These are phyloP conservation scores for Ophiocytium majus DNA, from an alignment of 352 stramenopile genomes.

Conservation along the genomic window DNA sequence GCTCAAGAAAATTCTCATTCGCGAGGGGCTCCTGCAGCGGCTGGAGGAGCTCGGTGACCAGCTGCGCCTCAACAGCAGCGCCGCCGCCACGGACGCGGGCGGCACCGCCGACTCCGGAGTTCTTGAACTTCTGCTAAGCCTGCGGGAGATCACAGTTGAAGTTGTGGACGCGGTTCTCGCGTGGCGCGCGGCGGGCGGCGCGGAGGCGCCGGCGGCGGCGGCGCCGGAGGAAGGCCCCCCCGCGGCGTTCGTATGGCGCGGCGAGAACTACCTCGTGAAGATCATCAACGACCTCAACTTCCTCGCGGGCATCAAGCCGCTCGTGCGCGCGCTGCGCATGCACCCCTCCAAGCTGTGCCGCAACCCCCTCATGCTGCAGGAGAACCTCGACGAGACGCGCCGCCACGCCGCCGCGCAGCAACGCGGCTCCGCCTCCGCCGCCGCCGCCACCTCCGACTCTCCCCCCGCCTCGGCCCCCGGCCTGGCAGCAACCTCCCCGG, in stretches of 20 bases:
- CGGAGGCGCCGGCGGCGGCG: neutral
- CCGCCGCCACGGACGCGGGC: neutral
- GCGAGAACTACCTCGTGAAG: constrained; percentile 61
- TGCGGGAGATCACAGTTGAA: constrained; percentile 50
- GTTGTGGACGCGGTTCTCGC: constrained; percentile 51
- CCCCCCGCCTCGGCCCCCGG: no score
- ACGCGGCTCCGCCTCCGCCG: no score
- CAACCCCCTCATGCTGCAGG: constrained; percentile 60
- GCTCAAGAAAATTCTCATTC: constrained; percentile 53
- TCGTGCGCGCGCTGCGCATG: constrained; percentile 48
- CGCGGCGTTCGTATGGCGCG: constrained; percentile 58
- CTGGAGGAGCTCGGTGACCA: constrained; percentile 27
- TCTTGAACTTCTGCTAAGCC: constrained; percentile 42
- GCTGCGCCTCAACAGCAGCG: neutral
- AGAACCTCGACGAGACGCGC: constrained; percentile 57
- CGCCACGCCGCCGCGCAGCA: neutral
- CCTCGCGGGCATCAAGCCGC: constrained; percentile 35
- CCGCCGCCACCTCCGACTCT: neutral
- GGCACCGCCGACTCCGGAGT: constrained; percentile 12
- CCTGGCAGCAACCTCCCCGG: neutral
- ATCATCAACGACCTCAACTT: constrained; percentile 59
- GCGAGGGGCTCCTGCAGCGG: constrained; percentile 49
- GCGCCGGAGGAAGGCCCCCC: constrained; percentile 21
- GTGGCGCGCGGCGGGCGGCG: constrained; percentile 45
- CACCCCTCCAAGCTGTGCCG: constrained; percentile 44